Conservation (phyloP, 23 red algal species). For the Cyanidioschyzon merolae region DNA sequence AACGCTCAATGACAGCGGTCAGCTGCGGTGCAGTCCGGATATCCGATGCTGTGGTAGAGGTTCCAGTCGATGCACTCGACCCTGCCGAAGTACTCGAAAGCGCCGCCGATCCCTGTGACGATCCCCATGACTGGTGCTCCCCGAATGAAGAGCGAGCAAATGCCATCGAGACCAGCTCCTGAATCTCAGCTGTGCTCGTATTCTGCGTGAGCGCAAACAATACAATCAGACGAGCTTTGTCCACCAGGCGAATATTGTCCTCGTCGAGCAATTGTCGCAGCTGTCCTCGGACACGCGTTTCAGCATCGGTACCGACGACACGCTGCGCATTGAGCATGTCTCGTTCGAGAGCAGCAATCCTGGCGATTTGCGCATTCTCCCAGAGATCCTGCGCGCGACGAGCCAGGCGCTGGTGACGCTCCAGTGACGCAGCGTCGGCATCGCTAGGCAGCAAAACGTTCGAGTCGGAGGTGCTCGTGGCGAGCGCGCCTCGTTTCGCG, state of each 20-base stretch:
- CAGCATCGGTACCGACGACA: not conserved
- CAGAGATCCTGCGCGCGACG: not conserved
- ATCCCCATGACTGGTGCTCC: not conserved
- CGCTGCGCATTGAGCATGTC: slow-evolving; percentile 4
- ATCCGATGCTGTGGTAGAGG: not conserved
- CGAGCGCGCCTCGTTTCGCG: not conserved
- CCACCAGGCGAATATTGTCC: not conserved
- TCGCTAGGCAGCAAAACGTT: not conserved
- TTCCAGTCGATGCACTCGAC: not conserved
- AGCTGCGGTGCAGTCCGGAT: not conserved
- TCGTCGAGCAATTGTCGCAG: slow-evolving; percentile 18
- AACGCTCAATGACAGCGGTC: not conserved
- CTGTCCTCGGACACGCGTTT: not conserved
- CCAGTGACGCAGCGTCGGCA: not conserved
- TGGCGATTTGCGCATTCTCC: not conserved
- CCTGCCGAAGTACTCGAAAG: not conserved
- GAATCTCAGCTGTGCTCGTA: not conserved
- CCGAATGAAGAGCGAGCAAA: not conserved
- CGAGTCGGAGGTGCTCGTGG: not conserved
- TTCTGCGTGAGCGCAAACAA: slow-evolving; percentile 18
- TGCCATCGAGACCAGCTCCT: not conserved
- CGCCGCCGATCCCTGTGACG: not conserved
- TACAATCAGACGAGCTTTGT: slow-evolving; percentile 16
- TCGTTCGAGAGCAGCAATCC: not conserved
- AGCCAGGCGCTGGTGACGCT: not conserved